Base-by-base conservation (phyloP, 164 flowering plant genomes). In the Platanus orientalis region DNA sequence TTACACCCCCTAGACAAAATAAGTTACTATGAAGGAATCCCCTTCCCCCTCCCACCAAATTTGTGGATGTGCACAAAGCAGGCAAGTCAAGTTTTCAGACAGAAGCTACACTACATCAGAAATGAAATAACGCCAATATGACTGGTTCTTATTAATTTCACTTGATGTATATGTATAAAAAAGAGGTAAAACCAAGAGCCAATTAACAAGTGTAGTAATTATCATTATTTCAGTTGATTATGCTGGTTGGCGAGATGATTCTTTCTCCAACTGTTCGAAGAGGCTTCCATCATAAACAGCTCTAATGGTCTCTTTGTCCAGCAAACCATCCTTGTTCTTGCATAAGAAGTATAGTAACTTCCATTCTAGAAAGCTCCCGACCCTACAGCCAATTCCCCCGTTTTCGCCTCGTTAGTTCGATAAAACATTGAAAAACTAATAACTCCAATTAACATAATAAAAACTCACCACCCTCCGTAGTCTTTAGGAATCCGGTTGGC, bases 271-370 rank as follows among this genome's bases (percentile, higher is more conserved):
- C 21, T 32, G 58, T 30, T 78, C 84, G 54, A 89, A 89, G 44
- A 86, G 62, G 68, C 73, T 79, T 64, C 96, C 96, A 70, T 89
- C 96, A 54, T 83, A 89, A 6, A 76, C 86, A n/a, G 75, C 86
- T 69, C 79, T 74, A 3, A 86, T 40, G 0, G 83, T 80, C 0
- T 86, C 96, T 65, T 76, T 83, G 19, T 69, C 84, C 57, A 89
- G 70, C 56, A 89, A 60, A 4, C 96, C 92, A 30, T 81, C 60
- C 71, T 79, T 65, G 77, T 86, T 92, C 72, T 83, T 89, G 75
- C 87, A 72, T 13, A 89, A 70, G 32, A 0, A 0, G 24, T 83
- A 83, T 21, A 89, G 55, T 2, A 75, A 47, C 72, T 76, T 81
- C 96, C 92, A 89, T 55, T 89, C 96, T 50, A 78, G 30, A 36